phyloP scores from a whole-genome alignment of 768 basidiomycete genomes.

The Lentinula raphanica region DNA sequence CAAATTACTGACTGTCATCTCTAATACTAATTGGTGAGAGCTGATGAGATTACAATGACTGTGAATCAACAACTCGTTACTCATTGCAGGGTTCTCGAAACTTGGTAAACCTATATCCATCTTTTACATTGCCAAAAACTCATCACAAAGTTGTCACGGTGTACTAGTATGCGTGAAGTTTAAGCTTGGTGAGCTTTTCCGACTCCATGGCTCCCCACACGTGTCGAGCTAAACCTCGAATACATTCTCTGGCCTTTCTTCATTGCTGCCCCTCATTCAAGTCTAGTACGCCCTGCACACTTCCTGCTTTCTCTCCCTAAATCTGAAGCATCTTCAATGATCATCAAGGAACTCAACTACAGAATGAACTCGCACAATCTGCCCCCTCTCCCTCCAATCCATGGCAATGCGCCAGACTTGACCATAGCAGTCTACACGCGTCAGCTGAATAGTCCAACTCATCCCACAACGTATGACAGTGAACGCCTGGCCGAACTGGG shows the following conservation, averaged over 20 bases:
- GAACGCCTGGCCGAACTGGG: slow-evolving; percentile 60
- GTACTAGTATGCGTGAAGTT: too few relatives aligned
- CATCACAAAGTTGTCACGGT: too few relatives aligned
- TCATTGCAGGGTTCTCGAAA: too few relatives aligned
- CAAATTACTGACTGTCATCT: too few relatives aligned
- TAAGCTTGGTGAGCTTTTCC: not conserved
- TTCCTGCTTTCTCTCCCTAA: not conserved
- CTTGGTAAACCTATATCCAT: too few relatives aligned
- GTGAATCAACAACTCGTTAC: too few relatives aligned
- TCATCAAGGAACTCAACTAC: too few relatives aligned
- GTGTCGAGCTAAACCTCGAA: not conserved
- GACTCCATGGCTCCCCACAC: not conserved
- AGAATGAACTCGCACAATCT: slow-evolving; percentile 14
- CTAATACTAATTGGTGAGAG: too few relatives aligned
- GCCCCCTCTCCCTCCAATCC: slow-evolving; percentile 51
- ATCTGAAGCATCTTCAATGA: not conserved
- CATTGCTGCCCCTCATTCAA: too few relatives aligned
- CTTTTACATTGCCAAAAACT: too few relatives aligned
- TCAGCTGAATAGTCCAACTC: slow-evolving; percentile 26
- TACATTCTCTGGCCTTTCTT: too few relatives aligned
- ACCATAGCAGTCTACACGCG: slow-evolving; percentile 58
- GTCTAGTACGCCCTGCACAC: not conserved
- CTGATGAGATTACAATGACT: too few relatives aligned
- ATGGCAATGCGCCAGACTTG: slow-evolving; percentile 47
- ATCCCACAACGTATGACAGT: slow-evolving; percentile 45